Percentiles rank a stretch among this genome's conserved stretches.
These are phyloP conservation scores for Lichtheimia corymbifera DNA, from an alignment of 371 early-diverging fungal species.

Conservation along the genomic window DNA sequence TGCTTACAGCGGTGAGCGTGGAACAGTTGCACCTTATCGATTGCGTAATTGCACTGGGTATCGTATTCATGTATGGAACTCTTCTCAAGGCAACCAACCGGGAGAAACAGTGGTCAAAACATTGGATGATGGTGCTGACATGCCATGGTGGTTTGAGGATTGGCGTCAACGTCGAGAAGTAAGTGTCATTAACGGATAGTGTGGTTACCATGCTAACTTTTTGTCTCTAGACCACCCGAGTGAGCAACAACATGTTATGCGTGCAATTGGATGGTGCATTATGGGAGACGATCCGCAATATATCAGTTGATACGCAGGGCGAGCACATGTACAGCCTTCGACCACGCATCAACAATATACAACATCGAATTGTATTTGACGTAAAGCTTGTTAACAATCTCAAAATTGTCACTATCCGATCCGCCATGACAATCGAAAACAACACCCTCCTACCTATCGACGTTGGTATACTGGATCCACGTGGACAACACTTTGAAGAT, in stretches of 20 bases:
- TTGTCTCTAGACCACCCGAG: conserved; percentile 21
- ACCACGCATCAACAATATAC: conserved; percentile 76
- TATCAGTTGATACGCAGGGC: conserved; percentile 89
- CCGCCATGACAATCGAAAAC: conserved; percentile 82
- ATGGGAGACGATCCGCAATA: conserved; percentile 90
- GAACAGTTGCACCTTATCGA: conserved; percentile 74
- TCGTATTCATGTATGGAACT: conserved; percentile 87
- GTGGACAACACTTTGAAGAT: conserved; percentile 53
- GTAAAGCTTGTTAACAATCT: conserved; percentile 83
- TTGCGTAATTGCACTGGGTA: conserved; percentile 91
- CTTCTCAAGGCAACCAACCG: conserved; percentile 45
- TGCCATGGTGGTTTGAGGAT: conserved; percentile 95
- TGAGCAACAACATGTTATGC: conserved; percentile 71
- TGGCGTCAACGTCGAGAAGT: conserved; percentile 92
- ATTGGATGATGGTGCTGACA: conserved; percentile 70
- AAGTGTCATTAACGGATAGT: neutral
- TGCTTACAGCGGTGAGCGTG: conserved; percentile 43
- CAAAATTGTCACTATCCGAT: conserved; percentile 92
- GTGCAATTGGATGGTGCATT: conserved; percentile 83
- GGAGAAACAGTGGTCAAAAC: conserved; percentile 62
- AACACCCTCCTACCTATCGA: conserved; percentile 79
- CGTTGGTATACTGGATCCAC: conserved; percentile 71
- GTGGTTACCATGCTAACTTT: neutral
- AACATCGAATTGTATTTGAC: conserved; percentile 86
- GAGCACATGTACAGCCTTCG: conserved; percentile 73